These are phyloP conservation scores for Acephala macrosclerotiorum DNA, from an alignment of 2,329 filamentous ascomycete species.

Conservation along the genomic window DNA sequence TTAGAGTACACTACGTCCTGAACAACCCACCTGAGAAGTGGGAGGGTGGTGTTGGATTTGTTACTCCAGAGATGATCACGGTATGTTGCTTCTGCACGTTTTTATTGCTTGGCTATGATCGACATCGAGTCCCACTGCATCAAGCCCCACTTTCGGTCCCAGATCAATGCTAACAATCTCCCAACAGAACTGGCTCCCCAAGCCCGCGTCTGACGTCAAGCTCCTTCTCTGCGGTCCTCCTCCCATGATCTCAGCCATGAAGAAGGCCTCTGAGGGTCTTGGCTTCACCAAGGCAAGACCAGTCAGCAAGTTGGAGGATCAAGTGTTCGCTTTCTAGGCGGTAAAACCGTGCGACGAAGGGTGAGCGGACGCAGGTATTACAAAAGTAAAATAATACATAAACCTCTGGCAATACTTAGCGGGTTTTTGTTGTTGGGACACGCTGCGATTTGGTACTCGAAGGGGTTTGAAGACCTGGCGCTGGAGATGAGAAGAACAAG, in stretches of 20 bases:
- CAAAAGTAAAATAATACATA: slow-evolving; percentile 8
- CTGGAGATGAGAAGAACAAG: too few relatives aligned
- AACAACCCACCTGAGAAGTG: slow-evolving; percentile 95
- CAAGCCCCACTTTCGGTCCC: neutral
- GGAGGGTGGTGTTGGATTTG: slow-evolving; percentile 92
- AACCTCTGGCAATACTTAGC: neutral
- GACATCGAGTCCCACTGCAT: neutral
- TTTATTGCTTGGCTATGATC: neutral
- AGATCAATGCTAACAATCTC: neutral
- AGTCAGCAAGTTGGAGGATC: slow-evolving; percentile 97
- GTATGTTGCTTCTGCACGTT: slow-evolving; percentile 52
- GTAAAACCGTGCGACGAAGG: neutral
- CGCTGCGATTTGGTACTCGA: too few relatives aligned
- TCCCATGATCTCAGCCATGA: slow-evolving; percentile 95
- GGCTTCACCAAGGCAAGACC: slow-evolving; percentile 92
- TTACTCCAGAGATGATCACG: slow-evolving; percentile 95
- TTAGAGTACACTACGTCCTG: slow-evolving; percentile 92
- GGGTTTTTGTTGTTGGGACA: too few relatives aligned
- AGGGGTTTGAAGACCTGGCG: too few relatives aligned
- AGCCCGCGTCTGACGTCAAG: slow-evolving; percentile 87
- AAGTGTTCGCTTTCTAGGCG: slow-evolving; percentile 91
- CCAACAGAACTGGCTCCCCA: slow-evolving; percentile 76
- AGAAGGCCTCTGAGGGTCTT: slow-evolving; percentile 90
- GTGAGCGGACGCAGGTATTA: neutral
- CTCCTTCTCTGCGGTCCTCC: slow-evolving; percentile 93